phyloP scores from a whole-genome alignment of 202 grass and related monocot genomes.

The Thinopyrum obtusiflorum region DNA sequence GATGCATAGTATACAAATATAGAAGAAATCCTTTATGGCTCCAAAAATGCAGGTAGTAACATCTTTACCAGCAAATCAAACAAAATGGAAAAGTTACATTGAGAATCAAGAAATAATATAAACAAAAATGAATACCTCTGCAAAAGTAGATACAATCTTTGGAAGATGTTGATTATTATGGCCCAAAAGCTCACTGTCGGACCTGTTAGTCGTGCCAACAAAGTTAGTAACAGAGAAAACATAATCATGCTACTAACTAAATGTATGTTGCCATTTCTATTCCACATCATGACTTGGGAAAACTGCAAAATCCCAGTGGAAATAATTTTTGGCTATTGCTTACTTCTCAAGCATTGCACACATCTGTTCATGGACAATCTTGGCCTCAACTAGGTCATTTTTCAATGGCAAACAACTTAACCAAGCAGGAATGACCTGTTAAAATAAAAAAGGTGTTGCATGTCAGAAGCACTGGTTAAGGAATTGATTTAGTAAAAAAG shows the following conservation, averaged over 20 bases:
- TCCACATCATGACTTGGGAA: constrained; percentile 15
- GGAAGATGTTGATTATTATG: constrained; percentile 73
- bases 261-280: not conserved
- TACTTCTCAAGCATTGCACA: constrained; percentile 92
- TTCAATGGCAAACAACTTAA: constrained; percentile 77
- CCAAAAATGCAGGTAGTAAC: not conserved
- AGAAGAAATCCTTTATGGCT: not conserved
- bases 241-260: constrained; percentile 5
- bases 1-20: not conserved
- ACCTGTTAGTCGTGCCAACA: constrained; percentile 50
- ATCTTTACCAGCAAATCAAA: not conserved
- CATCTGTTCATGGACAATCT: constrained; percentile 77
- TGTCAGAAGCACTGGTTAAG: constrained; percentile 21
- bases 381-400: constrained; percentile 78
- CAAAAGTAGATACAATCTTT: constrained; percentile 77
- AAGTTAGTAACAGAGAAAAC: constrained; percentile 6
- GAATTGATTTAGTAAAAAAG: constrained; percentile 9
- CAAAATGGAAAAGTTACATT: not conserved
- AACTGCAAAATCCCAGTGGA: not conserved
- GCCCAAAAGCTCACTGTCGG: constrained; percentile 70
- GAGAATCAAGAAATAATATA: constrained; percentile 20
- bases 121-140: constrained; percentile 54
- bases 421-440: constrained; percentile 81
- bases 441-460: constrained; percentile 16
- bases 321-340: constrained; percentile 18